These are phyloP conservation scores for Babesia ovis DNA, from an alignment of 169 alveolate genomes.

Conservation along the genomic window DNA sequence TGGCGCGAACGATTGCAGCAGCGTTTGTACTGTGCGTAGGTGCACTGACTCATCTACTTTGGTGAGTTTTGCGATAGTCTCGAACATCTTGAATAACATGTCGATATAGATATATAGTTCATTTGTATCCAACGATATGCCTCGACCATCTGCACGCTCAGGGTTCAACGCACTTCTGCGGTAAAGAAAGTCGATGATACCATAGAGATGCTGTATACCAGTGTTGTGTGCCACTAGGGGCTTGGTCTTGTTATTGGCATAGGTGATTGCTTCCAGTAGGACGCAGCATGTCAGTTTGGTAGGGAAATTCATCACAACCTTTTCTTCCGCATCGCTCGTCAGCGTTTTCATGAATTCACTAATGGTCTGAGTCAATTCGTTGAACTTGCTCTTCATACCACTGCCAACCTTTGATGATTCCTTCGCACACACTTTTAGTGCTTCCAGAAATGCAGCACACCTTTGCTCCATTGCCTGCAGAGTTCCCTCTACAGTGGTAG, in stretches of 20 bases:
- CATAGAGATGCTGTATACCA: constrained; percentile 31
- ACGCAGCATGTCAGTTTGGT: constrained; percentile 21
- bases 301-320: constrained; percentile 26
- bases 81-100: constrained; percentile 34
- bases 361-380: constrained; percentile 7
- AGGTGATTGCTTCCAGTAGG: constrained; percentile 28
- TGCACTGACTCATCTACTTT: constrained; percentile 41
- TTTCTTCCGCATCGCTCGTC: constrained; percentile 17
- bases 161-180: constrained; percentile 1
- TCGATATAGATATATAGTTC: constrained; percentile 27
- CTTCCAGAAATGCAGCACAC: constrained; percentile 27
- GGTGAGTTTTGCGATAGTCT: constrained; percentile 10
- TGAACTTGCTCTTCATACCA: constrained; percentile 35
- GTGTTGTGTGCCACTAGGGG: constrained; percentile 32
- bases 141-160: background rate
- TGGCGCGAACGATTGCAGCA: constrained; percentile 25
- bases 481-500: constrained; percentile 6
- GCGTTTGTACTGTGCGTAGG: constrained; percentile 37
- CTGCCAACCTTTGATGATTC: constrained; percentile 30
- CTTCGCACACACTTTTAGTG: constrained; percentile 9
- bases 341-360: constrained; percentile 5
- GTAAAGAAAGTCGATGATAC: constrained; percentile 32
- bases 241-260: constrained; percentile 32
- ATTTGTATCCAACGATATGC: constrained; percentile 14
- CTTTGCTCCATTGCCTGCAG: constrained; percentile 21